A percentile compares a stretch with the other conserved stretches of the same genome.
These are phyloP conservation scores for Xylariaceae sp. DNA, from an alignment of 2,329 filamentous ascomycete genomes.

Conservation along the genomic window DNA sequence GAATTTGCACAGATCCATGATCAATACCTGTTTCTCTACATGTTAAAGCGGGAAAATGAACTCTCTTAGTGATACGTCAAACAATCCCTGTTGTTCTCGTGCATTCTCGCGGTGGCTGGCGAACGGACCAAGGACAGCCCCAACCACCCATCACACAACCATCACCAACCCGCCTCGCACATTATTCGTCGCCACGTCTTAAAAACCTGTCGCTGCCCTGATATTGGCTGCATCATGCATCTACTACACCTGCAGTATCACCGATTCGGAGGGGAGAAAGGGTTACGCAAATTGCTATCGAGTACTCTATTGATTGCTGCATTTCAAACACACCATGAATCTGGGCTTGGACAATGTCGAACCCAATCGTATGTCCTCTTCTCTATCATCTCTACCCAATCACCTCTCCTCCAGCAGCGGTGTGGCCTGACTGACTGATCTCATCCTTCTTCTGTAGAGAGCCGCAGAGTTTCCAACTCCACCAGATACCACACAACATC, in stretches of 20 bases:
- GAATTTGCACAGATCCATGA: too few relatives aligned
- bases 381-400: neutral
- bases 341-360: conserved; percentile 14
- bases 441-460: conserved; percentile 15
- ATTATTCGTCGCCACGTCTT: conserved; percentile 20
- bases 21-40: too few relatives aligned
- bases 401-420: neutral
- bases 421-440: conserved; percentile 4
- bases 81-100: too few relatives aligned
- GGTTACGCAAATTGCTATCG: too few relatives aligned
- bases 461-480: conserved; percentile 16
- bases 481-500: conserved; percentile 3
- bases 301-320: neutral
- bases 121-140: conserved; percentile 15
- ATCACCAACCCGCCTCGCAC: conserved; percentile 19
- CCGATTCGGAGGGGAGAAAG: conserved; percentile 13
- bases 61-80: too few relatives aligned
- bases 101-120: conserved; percentile 24
- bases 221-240: conserved; percentile 11
- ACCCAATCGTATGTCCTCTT: conserved; percentile 15
- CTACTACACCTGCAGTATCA: conserved; percentile 9
- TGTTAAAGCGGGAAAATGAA: too few relatives aligned
- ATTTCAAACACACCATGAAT: conserved; percentile 16
- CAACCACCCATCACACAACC: conserved; percentile 10
- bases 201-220: conserved; percentile 15